Conservation (phyloP, 1,284 basidiomycete species). For the Pisolithus thermaeus region DNA sequence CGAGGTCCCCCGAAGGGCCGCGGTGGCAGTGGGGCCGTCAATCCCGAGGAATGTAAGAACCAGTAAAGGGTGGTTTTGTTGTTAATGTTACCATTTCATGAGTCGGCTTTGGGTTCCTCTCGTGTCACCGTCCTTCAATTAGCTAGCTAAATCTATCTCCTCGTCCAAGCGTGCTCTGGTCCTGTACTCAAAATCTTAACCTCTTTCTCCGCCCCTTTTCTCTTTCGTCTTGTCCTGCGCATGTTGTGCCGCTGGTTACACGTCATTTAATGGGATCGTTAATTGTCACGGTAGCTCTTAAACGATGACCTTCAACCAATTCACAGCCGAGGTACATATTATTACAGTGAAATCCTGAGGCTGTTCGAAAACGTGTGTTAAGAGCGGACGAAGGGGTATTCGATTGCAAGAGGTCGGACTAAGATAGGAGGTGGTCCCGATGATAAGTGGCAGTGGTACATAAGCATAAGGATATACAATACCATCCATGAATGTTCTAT, state of each 20-base stretch:
- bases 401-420: too few relatives aligned
- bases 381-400: too few relatives aligned
- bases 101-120: conserved; percentile 9
- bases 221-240: neutral
- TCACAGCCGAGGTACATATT: too few relatives aligned
- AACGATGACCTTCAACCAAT: neutral
- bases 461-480: too few relatives aligned
- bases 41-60: conserved; percentile 83
- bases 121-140: neutral
- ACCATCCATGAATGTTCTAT: too few relatives aligned
- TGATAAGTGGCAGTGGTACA: too few relatives aligned
- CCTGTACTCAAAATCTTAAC: neutral
- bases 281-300: neutral
- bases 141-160: conserved; percentile 2
- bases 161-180: neutral
- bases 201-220: neutral
- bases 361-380: too few relatives aligned
- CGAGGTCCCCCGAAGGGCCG: conserved; percentile 54
- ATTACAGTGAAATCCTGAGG: too few relatives aligned
- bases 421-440: too few relatives aligned
- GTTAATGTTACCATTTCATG: conserved; percentile 19
- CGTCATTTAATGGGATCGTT: neutral
- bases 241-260: conserved; percentile 5
- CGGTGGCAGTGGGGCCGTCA: conserved; percentile 40
- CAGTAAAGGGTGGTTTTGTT: conserved; percentile 46